Percentiles rank a stretch among this genome's conserved stretches.
Evolutionary conservation across 371 early-diverging fungal genomes (phyloP).

Genomic region (Actinomortierella ambigua): DNA sequence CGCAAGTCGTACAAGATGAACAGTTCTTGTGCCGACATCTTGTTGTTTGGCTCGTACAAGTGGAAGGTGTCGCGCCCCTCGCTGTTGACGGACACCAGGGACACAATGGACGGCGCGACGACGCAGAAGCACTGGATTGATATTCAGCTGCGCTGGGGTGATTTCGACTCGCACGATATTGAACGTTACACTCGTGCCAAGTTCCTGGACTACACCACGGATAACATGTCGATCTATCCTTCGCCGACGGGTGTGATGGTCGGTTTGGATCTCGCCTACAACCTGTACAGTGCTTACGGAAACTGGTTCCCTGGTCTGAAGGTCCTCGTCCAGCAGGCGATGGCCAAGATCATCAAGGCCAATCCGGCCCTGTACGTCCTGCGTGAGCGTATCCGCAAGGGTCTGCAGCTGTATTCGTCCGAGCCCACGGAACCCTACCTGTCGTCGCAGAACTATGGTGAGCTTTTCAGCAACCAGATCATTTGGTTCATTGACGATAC

Average conservation of each 20-base stretch:
- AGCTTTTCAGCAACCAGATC: conserved; percentile 96
- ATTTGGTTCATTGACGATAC: conserved; percentile 99
- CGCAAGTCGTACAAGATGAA: conserved; percentile 99
- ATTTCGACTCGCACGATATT: conserved; percentile 98
- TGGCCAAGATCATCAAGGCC: conserved; percentile 98
- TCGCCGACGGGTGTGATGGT: conserved; percentile 97
- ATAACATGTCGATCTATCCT: conserved; percentile 98
- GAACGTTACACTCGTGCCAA: conserved; percentile 98
- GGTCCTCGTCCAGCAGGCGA: conserved; percentile 94
- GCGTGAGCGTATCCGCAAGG: conserved; percentile 98
- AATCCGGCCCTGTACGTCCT: conserved; percentile 97
- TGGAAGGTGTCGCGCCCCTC: conserved; percentile 97
- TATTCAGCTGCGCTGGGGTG: conserved; percentile 99
- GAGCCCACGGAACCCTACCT: conserved; percentile 99
- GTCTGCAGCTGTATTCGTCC: conserved; percentile 96
- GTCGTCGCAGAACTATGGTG: conserved; percentile 95
- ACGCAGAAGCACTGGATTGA: conserved; percentile 99
- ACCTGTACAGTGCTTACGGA: conserved; percentile 89
- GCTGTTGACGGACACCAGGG: conserved; percentile 87
- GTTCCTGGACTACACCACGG: conserved; percentile 97
- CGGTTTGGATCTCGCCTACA: conserved; percentile 97
- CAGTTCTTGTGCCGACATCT: conserved; percentile 89
- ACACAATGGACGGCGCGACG: conserved; percentile 94
- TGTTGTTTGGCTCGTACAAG: conserved; percentile 96
- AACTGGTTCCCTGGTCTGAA: conserved; percentile 99